phyloP scores from a whole-genome alignment of 441 rosid genomes.

The Mallotus repandus region DNA sequence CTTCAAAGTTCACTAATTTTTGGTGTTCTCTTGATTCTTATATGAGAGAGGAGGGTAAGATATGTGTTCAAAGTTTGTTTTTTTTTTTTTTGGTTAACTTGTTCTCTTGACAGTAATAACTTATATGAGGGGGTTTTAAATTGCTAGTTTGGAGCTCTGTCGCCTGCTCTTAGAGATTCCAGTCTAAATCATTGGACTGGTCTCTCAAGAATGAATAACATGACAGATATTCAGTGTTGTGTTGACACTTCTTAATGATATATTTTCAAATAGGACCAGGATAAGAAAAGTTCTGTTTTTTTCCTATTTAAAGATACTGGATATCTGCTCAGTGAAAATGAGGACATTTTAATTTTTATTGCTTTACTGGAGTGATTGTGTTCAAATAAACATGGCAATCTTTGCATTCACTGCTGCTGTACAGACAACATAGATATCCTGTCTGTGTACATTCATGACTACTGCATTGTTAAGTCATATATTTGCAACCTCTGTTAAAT shows the following conservation, averaged over 20 bases:
- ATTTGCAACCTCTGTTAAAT: neutral
- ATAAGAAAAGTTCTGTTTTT: neutral
- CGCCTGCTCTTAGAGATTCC: neutral
- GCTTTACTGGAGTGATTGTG: neutral
- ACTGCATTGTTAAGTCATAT: neutral
- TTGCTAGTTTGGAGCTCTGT: neutral
- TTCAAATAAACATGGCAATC: neutral
- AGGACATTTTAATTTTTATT: neutral
- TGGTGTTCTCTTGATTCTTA: neutral
- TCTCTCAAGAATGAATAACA: neutral
- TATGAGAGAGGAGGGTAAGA: neutral
- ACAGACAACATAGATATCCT: neutral
- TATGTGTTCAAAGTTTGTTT: neutral
- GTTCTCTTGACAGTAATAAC: neutral
- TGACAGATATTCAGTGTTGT: neutral
- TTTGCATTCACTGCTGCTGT: neutral
- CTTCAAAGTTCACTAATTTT: neutral
- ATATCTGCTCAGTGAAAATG: neutral
- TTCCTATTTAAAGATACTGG: neutral
- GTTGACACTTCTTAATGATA: no score
- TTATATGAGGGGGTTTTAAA: neutral
- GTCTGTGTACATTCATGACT: neutral
- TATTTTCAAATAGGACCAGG: neutral
- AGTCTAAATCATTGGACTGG: neutral
- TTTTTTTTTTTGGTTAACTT: neutral